Conservation (phyloP, 768 basidiomycete genomes). For the Boletus rufocinnamomeus region DNA sequence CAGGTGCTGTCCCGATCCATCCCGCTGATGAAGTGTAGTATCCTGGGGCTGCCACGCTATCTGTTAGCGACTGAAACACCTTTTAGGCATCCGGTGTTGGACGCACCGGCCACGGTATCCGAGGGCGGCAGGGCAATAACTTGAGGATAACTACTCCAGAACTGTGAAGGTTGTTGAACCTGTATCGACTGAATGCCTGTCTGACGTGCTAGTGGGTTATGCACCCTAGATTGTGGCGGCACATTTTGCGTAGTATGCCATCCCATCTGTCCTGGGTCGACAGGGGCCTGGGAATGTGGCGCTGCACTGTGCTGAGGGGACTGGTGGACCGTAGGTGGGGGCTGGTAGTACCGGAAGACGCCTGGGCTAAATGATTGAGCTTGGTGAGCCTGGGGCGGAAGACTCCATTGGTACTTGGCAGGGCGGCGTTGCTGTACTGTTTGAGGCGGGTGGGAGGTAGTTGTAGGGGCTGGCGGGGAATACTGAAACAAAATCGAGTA, state of each 20-base stretch:
- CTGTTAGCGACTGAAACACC: neutral
- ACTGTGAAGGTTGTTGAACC: constrained; percentile 10
- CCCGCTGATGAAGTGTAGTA: constrained; percentile 7
- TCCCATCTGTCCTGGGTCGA: constrained; percentile 9
- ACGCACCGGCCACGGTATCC: constrained; percentile 14
- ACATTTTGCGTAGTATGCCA: constrained; percentile 16
- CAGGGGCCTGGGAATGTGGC: constrained; percentile 3
- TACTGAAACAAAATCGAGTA: constrained; percentile 14
- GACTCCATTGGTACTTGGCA: neutral
- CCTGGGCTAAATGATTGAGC: neutral
- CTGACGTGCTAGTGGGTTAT: constrained; percentile 3
- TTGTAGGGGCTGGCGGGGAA: neutral
- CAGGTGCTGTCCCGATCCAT: constrained; percentile 1
- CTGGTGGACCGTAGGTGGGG: neutral
- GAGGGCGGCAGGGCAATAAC: neutral
- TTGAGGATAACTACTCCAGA: constrained; percentile 17
- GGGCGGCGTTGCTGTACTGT: constrained; percentile 8
- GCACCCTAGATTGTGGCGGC: constrained; percentile 4
- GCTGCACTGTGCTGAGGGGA: constrained; percentile 1
- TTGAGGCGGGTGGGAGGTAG: constrained; percentile 1
- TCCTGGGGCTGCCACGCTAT: neutral
- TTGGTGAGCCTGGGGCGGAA: constrained; percentile 3
- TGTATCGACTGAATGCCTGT: constrained; percentile 8
- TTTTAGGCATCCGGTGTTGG: neutral
- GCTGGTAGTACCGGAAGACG: constrained; percentile 6